Evolutionary conservation across 2,329 filamentous ascomycete species (phyloP), one percentile per base, ranked within the genome.

Genomic region (Paraconiothyrium brasiliense): DNA sequence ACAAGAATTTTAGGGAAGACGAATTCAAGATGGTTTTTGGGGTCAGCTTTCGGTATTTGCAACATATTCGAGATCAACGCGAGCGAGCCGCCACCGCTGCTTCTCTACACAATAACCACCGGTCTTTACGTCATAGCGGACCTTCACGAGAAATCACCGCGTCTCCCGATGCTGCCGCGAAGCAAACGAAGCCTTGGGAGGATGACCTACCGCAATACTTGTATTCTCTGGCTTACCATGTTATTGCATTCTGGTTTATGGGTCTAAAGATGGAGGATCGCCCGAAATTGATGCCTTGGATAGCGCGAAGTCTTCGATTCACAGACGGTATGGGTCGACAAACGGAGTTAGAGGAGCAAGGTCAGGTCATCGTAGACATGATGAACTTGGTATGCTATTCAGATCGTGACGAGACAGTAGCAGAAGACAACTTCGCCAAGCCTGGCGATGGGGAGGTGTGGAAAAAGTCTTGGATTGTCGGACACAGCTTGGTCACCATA

Each of bases 231-330:
- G 94, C 94, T 9, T 97, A 97, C 75, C 94, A 98, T 76, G 93
- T 97, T 69, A 94, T 99, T 67, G 91, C 93, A 1, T 97, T 97
- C 75, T 99, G 95, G 95, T 99, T 98, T 76, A 85, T 99, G 68
- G 92, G 93, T 0, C 78, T 99, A 69, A 94, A 93, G 72, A 85
- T 97, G 55, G 87, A 90, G 41, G 93, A 97, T 74, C 89, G 95
- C 54, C 87, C 90, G 37, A 92, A 88, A 63, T 90, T 97, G 67
- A 93, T 97, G 55, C 89, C 89, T 32, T 97, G 93, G 92, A 97
- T 99, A 66, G 90, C 92, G 11, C 93, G 90, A 72, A 93, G 93
- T 66, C 84, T 99, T 13, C 83, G 87, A 10, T 94, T 94, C 69
- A 90, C 86, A 9, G 92, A 97, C 71, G 86, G 87, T 27, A 87